Base-by-base conservation (phyloP, 805 yeast species). In the Teunomyces gatunensis region DNA sequence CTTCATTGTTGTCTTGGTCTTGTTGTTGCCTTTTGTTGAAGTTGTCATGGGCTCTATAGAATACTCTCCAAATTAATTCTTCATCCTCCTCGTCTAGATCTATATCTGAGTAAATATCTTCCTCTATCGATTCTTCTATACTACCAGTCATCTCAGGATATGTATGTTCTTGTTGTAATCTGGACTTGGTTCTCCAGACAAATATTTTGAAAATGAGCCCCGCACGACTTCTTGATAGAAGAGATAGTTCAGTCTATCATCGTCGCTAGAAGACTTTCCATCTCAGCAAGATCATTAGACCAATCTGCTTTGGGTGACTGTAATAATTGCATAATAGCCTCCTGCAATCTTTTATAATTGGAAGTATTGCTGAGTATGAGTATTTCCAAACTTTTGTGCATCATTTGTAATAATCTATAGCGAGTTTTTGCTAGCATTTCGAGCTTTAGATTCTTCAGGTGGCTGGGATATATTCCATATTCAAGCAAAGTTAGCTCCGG, bases 11-110 rank as follows among this genome's bases (percentile, higher is more conserved):
- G n/a, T 44, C 48, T 4, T 39, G 27, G 1, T 47, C 42, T 7
- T 48, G 45, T 7, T 48, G 45, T 44, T 47, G 45, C 45, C 48
- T 12, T 20, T 15, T 15, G 18, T 48, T 44, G 12, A 44, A 42
- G 21, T 48, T 49, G 41, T 64, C 68, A 7, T 51, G 42, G 11
- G 59, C 61, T 35, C 64, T 58, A 46, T 68, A 72, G 46, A 73
- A 72, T 2, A 73, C 77, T 20, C 73, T 57, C 66, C 75, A 70
- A 5, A 73, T 68, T 54, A 73, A 63, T 49, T 69, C 77, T 53
- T 72, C 77, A 42, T 73, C 78, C 29, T 73, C 76, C 52, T 71
- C 76, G 39, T 72, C 76, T 17, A 73, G 57, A 51, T 74, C 68
- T 6, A 71, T 68, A 49, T 71, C 77, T 41, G 71, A 67, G 5